These are phyloP conservation scores for Clarkia xantiana DNA, from an alignment of 345 rosid genomes.

Conservation along the genomic window DNA sequence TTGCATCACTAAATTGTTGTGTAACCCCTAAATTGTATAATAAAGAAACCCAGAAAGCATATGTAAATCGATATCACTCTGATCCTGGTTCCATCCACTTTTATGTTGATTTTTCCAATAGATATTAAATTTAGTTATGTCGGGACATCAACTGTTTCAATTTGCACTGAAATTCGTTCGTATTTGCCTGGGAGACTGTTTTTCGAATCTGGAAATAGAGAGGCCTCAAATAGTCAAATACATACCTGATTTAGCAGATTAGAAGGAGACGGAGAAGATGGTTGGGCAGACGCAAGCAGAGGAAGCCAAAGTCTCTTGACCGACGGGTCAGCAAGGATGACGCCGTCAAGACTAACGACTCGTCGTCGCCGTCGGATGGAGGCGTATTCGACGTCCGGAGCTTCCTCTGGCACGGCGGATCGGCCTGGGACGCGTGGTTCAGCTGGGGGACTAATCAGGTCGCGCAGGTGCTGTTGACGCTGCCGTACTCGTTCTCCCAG, in stretches of 20 bases:
- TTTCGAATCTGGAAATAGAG: slow-evolving; percentile 14
- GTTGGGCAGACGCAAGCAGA: slow-evolving; percentile 80
- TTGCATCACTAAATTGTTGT: too few relatives aligned
- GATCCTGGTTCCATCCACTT: background rate
- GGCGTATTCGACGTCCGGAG: slow-evolving; percentile 34
- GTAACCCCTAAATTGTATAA: too few relatives aligned
- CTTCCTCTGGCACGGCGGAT: slow-evolving; percentile 95
- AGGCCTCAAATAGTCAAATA: too few relatives aligned
- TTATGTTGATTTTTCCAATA: background rate
- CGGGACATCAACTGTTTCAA: background rate
- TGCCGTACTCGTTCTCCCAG: slow-evolving; percentile 95
- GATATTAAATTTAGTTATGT: background rate
- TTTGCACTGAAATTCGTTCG: background rate
- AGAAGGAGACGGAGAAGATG: slow-evolving; percentile 30
- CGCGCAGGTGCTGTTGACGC: slow-evolving; percentile 84
- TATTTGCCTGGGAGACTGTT: background rate
- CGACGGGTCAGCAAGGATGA: slow-evolving; percentile 31
- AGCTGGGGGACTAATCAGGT: slow-evolving; percentile 99
- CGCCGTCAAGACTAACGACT: slow-evolving; percentile 14
- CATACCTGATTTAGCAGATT: slow-evolving; percentile 3
- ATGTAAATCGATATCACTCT: too few relatives aligned
- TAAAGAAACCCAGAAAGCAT: too few relatives aligned
- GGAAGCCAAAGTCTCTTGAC: slow-evolving; percentile 54
- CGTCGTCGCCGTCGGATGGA: slow-evolving; percentile 8
- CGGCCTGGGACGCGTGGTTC: slow-evolving; percentile 99